Evolutionary conservation across 805 yeast genomes (phyloP).

Genomic region (Lachancea nothofagi): DNA sequence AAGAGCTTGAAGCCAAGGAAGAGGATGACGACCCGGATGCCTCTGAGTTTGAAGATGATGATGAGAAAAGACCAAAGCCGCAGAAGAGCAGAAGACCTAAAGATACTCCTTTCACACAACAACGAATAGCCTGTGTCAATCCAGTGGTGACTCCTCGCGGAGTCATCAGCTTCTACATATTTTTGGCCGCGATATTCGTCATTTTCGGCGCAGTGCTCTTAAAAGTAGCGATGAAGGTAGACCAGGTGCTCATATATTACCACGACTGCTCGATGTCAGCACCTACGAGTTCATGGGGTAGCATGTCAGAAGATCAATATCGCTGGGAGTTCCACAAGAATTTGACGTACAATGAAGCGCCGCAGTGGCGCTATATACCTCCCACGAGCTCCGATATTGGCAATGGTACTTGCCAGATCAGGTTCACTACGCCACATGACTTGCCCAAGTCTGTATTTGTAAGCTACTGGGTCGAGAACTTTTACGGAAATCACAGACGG

Average conservation of each 20-base stretch:
- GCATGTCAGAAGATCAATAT: conserved; percentile 55
- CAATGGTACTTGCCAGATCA: conserved; percentile 58
- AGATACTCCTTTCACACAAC: conserved; percentile 71
- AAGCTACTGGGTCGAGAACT: conserved; percentile 81
- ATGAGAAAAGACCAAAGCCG: conserved; percentile 33
- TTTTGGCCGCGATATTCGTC: conserved; percentile 74
- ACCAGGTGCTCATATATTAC: conserved; percentile 69
- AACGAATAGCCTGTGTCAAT: conserved; percentile 48
- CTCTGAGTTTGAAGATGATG: conserved; percentile 37
- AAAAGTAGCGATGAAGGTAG: conserved; percentile 63
- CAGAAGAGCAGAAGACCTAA: conserved; percentile 59
- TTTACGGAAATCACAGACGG: conserved; percentile 91
- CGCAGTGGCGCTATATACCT: conserved; percentile 62
- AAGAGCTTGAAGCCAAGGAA: conserved; percentile 16
- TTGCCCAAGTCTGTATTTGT: conserved; percentile 69
- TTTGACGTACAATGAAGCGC: conserved; percentile 35
- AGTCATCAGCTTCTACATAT: conserved; percentile 73
- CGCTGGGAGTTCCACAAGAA: conserved; percentile 49
- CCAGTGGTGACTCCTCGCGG: conserved; percentile 89
- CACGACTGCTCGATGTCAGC: conserved; percentile 60
- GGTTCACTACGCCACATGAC: conserved; percentile 66
- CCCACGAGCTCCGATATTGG: conserved; percentile 40
- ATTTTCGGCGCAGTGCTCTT: conserved; percentile 86
- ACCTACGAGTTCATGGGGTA: conserved; percentile 37
- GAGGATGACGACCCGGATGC: conserved; percentile 33